Base-by-base conservation (phyloP, 1,284 basidiomycete species). In the Schizophyllum commune region DNA sequence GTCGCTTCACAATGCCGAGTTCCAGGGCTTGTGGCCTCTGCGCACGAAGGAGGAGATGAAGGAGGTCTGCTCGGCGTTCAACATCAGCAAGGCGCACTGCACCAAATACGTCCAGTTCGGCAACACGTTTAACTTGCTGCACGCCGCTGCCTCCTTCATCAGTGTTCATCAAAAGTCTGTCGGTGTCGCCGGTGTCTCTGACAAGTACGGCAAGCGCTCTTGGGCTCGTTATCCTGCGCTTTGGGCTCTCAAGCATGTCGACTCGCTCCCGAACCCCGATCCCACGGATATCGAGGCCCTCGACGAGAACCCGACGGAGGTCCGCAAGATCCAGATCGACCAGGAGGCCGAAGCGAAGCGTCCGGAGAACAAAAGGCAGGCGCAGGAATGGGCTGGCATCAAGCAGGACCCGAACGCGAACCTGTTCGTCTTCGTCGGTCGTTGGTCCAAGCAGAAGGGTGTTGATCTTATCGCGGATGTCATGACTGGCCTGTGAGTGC, bases 41-140 rank as follows among this genome's bases (percentile, higher is more conserved):
- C 86, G 93, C 60, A 95, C 93, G 52, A 95, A 96, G 78, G 93
- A 95, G 70, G 93, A 95, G 74, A 94, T 94, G 91, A 95, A 94
- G 78, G 93, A 96, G 72, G 93, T 96, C 54, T 96, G 93, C 71
- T 94, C 93, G 3, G 93, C 93, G 9, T 96, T 95, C 82, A 95
- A 95, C 74, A 91, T 96, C 71, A 90, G 89, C 78, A 95, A 95
- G 75, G 93, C 94, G 69, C 82, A 92, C 68, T 95, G 93, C 76
- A 92, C 88, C 59, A 95, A 94, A 79, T 96, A 96, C 71, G 92
- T 96, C 53, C 93, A 95, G 74, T 96, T 96, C 71, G 93, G 93
- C 66, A 96, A 96, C 79, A 95, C 93, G 15, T 95, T 95, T 81
- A 96, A 96, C 73, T 77, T 96, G 70, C 81, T 96, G 32, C 93